Conservation (phyloP, 176 grass and related monocot genomes). For the Musa schizocarpa region DNA sequence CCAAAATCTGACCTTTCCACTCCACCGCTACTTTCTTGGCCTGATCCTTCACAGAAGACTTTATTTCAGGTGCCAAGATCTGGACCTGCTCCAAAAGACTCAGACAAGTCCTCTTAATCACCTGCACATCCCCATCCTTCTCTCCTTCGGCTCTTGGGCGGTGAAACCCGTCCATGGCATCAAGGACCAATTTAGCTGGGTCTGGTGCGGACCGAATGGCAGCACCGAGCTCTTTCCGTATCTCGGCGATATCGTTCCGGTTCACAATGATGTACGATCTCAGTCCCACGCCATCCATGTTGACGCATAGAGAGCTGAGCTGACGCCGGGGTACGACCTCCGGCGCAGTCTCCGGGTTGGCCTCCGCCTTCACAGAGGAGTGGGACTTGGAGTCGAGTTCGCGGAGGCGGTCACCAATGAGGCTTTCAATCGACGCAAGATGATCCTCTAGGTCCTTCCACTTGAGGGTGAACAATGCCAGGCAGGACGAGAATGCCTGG, state of each 20-base stretch:
- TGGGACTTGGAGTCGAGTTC: conserved; percentile 4
- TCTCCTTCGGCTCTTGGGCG: neutral
- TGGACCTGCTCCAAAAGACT: conserved; percentile 4
- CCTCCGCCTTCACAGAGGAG: neutral
- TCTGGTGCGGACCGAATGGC: conserved; percentile 1
- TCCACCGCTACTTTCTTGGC: conserved; percentile 8
- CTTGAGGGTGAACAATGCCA: conserved; percentile 1
- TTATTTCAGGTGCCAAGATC: neutral
- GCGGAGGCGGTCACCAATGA: conserved; percentile 1
- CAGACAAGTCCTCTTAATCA: conserved; percentile 12
- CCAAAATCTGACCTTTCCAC: conserved; percentile 3
- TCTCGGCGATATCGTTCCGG: neutral
- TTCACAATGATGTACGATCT: neutral
- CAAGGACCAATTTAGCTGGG: conserved; percentile 8
- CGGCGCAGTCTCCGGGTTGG: neutral
- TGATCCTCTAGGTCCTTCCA: conserved; percentile 15
- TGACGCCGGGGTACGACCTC: neutral
- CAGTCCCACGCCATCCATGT: conserved; percentile 8
- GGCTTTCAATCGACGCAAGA: neutral
- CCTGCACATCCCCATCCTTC: conserved; percentile 8
- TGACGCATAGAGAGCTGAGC: neutral
- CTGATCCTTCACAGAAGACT: neutral
- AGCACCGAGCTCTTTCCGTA: neutral
- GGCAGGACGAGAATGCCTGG: neutral
- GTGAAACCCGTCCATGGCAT: conserved; percentile 3